Base-by-base conservation (phyloP, 169 alveolate species). In the Plasmodium billcollinsi region DNA sequence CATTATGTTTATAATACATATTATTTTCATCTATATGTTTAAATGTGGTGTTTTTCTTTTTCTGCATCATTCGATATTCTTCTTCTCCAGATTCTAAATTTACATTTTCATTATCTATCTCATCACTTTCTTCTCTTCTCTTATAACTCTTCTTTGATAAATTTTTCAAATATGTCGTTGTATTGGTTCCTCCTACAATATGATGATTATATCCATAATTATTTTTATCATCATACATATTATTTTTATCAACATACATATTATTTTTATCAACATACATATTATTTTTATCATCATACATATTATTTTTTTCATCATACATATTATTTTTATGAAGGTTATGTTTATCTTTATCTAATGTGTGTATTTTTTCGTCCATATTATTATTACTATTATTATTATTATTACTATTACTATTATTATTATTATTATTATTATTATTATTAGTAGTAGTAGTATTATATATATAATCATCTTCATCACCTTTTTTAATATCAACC, bases 391-490 rank as follows among this genome's bases (percentile, higher is more conserved):
- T n/a, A 59, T 59, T 59, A 2, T 18, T 18, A 59, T 59, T 14
- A 61, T 56, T 24, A n/a, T 26, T 9, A 3, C 54, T 20, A 14
- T 73, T 43, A 21, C 29, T 61, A 0, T 11, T 21, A 54, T 73
- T 39, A 11, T 21, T 71, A 49, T 39, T 9, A n/a, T 6, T 66
- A 21, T 72, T 61, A 20, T 56, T 62, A 21, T 54, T 47, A 6
- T 18, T 59, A 33, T 62, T 29, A 7, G 1, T 14, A 15, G 56
- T 52, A 12, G 15, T 54, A 43, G 12, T 29, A 56, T 67, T 15
- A 58, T 78, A 15, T 50, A 43, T 39, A 71, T 71, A 71, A 8
- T 50, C 45, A 71, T 71, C 67, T 24, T 14, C 29, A 50, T 43
- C 49, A n/a, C 18, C 26, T 1, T 50, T 71, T 21, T 62, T 7